Conservation (phyloP, 2,329 filamentous ascomycete genomes). For the Trichoderma koningii region DNA sequence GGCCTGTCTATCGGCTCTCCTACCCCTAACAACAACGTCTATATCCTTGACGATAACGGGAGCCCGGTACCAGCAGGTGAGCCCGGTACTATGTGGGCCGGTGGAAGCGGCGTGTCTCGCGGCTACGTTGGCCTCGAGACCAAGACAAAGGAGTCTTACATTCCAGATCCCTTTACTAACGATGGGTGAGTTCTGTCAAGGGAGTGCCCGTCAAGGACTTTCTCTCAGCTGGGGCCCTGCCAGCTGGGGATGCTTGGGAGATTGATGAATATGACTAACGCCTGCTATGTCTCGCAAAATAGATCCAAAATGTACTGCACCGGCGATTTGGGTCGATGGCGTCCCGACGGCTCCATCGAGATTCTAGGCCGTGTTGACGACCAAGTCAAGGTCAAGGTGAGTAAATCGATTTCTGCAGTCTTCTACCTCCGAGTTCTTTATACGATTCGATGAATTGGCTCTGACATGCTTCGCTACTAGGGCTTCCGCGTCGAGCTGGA, state of each 20-base stretch:
- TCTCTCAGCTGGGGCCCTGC: not conserved
- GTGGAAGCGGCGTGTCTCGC: slow-evolving; percentile 55
- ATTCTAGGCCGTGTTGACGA: slow-evolving; percentile 61
- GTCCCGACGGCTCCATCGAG: slow-evolving; percentile 54
- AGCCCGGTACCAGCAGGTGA: slow-evolving; percentile 50
- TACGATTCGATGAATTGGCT: not conserved
- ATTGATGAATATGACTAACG: slow-evolving; percentile 16
- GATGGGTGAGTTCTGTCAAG: slow-evolving; percentile 48
- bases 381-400: slow-evolving; percentile 61
- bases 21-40: slow-evolving; percentile 59
- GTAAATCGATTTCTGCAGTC: slow-evolving; percentile 16
- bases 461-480: slow-evolving; percentile 32
- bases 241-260: not conserved
- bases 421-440: too few species aligned
- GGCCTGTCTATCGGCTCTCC: slow-evolving; percentile 57
- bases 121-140: slow-evolving; percentile 58
- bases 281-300: slow-evolving; percentile 21
- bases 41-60: slow-evolving; percentile 52
- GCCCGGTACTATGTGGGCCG: slow-evolving; percentile 59
- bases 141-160: slow-evolving; percentile 53
- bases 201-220: not conserved
- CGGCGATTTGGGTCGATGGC: slow-evolving; percentile 60
- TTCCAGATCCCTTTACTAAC: slow-evolving; percentile 52
- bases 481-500: slow-evolving; percentile 64
- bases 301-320: slow-evolving; percentile 58